Conservation (phyloP, 345 rosid species). For the Populus euphratica region DNA sequence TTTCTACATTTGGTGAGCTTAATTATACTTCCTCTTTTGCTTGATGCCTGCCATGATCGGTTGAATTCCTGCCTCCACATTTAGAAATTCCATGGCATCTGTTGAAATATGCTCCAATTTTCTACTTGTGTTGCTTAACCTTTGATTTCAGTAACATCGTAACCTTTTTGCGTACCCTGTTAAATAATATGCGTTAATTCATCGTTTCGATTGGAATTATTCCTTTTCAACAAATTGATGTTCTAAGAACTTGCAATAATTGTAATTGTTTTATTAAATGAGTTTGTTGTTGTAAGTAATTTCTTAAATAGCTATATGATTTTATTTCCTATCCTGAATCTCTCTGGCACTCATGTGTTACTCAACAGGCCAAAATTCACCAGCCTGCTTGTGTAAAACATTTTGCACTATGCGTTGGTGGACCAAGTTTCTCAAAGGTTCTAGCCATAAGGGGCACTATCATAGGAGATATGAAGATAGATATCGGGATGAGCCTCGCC, state of each 20-base stretch:
- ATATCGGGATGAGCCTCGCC: constrained; percentile 49
- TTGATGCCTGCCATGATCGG: background rate
- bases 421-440: constrained; percentile 66
- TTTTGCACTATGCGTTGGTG: constrained; percentile 75
- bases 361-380: constrained; percentile 37
- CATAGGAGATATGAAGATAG: constrained; percentile 47
- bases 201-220: background rate
- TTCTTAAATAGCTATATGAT: background rate
- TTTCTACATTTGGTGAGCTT: constrained; percentile 3
- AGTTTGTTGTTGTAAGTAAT: background rate
- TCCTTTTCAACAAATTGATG: background rate
- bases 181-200: background rate
- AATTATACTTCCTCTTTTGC: background rate
- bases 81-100: background rate
- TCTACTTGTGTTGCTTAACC: background rate
- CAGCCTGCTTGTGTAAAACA: constrained; percentile 10
- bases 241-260: background rate
- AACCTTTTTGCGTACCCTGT: background rate
- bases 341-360: constrained; percentile 13
- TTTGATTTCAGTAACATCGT: no score
- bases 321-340: constrained; percentile 8
- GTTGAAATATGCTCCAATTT: background rate
- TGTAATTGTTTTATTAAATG: background rate
- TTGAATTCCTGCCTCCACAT: constrained; percentile 1
- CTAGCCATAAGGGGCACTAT: constrained; percentile 50